Evolutionary conservation across 768 basidiomycete genomes (phyloP), one percentile per base, ranked within the genome.

Genomic region (Dentipellis sp.): DNA sequence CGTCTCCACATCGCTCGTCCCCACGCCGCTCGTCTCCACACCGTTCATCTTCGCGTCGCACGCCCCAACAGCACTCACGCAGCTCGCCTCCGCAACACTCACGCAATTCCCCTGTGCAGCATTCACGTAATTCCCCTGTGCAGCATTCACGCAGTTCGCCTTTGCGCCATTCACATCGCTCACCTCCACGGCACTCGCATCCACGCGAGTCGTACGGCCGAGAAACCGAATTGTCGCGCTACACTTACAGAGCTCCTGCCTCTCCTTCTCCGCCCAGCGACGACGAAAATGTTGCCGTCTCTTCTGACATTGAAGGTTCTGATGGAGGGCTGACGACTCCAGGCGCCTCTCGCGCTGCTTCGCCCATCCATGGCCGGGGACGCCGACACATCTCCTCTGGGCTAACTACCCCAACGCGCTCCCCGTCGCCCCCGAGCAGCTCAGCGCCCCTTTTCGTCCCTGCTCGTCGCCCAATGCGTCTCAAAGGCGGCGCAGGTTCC

Each of bases 251-350:
- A 19, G 40, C 40, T 1, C n/a, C 50, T 10, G 16, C 29, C n/a
- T 2, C 14, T 3, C 21, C 16, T 35, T 37, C 50, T 10, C 35
- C 50, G 12, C 21, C 50, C 0, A 52, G 34, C 17, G 21, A 52
- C 5, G 34, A 53, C 19, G 61, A 62, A 4, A 56, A 62, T 48
- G 40, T 62, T 48, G 59, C 56, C 10, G 34, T 62, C 35, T 60
- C 59, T 1, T 60, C 61, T 0, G 45, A 53, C 34, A 7, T 62
- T n/a, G 61, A 60, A 9, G 49, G 22, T 16, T 46, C 55, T 14
- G 61, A 59, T 1, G 59, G 59, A 40, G 50, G 61, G 38, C 59
- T 62, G 14, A 62, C 59, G 39, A 62, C 61, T 0, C 61, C 59
- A 2, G 52, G 38, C 17, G 36, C 58, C 1, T 61, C 60, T n/a